Evolutionary conservation across 2,329 filamentous ascomycete species (phyloP).

Genomic region (Sporothrix brasiliensis): DNA sequence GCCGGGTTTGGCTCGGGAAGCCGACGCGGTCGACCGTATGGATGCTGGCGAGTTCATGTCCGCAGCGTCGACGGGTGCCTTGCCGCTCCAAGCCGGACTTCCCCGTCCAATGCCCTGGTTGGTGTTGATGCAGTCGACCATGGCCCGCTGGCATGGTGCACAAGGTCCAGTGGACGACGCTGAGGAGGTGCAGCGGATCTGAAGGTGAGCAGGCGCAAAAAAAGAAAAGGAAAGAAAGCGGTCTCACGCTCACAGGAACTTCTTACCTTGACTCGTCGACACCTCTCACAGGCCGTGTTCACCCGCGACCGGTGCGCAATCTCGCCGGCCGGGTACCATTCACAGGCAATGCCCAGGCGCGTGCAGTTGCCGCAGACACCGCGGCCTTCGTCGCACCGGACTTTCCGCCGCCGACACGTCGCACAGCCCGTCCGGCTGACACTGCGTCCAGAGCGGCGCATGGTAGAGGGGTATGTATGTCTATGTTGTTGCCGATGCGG

Average conservation of each 20-base stretch:
- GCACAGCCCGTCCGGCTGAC: slow-evolving; percentile 28
- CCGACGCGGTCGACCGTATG: neutral
- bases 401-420: slow-evolving; percentile 24
- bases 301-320: slow-evolving; percentile 24
- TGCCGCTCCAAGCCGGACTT: neutral
- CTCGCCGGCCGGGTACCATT: slow-evolving; percentile 24
- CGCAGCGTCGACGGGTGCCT: neutral
- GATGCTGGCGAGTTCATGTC: neutral
- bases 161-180: neutral
- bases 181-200: slow-evolving; percentile 19
- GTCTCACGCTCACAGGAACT: too few species aligned
- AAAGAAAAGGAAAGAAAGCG: too few species aligned
- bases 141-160: slow-evolving; percentile 12
- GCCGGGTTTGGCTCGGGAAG: neutral
- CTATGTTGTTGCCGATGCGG: neutral
- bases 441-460: slow-evolving; percentile 17
- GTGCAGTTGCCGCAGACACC: slow-evolving; percentile 23
- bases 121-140: slow-evolving; percentile 17
- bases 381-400: slow-evolving; percentile 24
- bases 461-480: neutral
- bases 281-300: slow-evolving; percentile 28
- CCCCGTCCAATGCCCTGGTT: slow-evolving; percentile 11
- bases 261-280: slow-evolving; percentile 24
- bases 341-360: slow-evolving; percentile 20
- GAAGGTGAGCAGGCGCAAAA: neutral